Conservation (phyloP, 768 basidiomycete genomes). For the Tephrocybe sp. region DNA sequence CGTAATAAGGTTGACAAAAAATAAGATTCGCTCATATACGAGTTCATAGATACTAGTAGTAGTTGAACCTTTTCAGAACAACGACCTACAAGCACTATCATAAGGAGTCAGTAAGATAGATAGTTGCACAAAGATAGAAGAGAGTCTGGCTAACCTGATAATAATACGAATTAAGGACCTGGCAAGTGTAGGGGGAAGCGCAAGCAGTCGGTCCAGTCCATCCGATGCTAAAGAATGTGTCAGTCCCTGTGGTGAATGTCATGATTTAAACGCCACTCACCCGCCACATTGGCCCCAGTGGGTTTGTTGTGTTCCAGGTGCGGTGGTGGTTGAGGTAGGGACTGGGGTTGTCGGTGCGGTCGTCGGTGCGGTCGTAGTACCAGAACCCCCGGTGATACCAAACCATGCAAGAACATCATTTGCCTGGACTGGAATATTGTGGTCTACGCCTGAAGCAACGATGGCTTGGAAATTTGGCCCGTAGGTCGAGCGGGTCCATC, state of each 20-base stretch:
- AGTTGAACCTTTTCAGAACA: no score
- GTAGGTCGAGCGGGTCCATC: conserved; percentile 47
- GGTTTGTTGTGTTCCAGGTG: conserved; percentile 14
- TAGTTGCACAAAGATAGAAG: no score
- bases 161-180: conserved; percentile 17
- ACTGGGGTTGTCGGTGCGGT: conserved; percentile 17
- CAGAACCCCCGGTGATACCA: conserved; percentile 33
- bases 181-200: conserved; percentile 23
- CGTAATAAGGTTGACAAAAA: no score
- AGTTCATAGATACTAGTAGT: neutral
- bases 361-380: conserved; percentile 15
- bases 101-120: no score
- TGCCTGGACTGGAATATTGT: conserved; percentile 51
- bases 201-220: conserved; percentile 28
- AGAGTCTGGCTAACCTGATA: conserved; percentile 20
- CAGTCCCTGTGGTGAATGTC: neutral
- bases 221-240: conserved; percentile 18
- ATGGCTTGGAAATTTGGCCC: conserved; percentile 52
- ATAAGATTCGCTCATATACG: neutral
- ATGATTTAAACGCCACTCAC: conserved; percentile 10
- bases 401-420: conserved; percentile 47
- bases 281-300: conserved; percentile 23
- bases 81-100: neutral
- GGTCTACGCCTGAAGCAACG: conserved; percentile 43
- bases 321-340: conserved; percentile 16